These are phyloP conservation scores for Mycosphaerelloides madeirae DNA, from an alignment of 2,329 filamentous ascomycete genomes.

Conservation along the genomic window DNA sequence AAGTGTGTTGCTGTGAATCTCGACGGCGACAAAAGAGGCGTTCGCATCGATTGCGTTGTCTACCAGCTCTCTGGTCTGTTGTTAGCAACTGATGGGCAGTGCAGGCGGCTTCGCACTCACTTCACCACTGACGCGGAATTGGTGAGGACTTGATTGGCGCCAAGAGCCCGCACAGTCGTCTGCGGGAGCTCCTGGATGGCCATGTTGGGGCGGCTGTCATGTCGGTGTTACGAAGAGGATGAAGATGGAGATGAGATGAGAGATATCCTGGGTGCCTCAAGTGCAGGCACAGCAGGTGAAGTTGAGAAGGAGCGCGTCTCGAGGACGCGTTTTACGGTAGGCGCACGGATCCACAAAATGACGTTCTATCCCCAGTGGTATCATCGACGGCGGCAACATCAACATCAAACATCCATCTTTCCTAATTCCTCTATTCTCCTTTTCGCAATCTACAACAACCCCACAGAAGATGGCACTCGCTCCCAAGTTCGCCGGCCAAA, in stretches of 20 bases:
- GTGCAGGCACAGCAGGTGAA: neutral
- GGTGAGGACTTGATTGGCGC: conserved; percentile 57
- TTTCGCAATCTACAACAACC: neutral
- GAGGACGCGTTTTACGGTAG: conserved; percentile 2
- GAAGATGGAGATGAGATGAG: neutral
- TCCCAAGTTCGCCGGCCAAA: conserved; percentile 71
- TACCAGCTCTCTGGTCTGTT: conserved; percentile 53
- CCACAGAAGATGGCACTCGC: conserved; percentile 62
- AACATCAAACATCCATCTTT: neutral
- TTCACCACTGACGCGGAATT: conserved; percentile 63
- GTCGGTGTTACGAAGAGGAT: neutral
- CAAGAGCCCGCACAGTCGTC: conserved; percentile 50
- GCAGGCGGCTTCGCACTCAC: neutral
- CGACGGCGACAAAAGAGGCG: conserved; percentile 61
- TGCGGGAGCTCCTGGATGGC: conserved; percentile 41
- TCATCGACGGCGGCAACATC: neutral
- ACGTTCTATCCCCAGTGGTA: neutral
- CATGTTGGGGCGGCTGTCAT: conserved; percentile 20
- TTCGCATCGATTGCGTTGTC: conserved; percentile 72
- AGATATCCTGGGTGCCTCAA: neutral
- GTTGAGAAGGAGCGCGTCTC: conserved; percentile 4
- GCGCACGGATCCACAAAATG: neutral
- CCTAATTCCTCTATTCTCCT: no score
- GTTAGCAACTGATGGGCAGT: no score
- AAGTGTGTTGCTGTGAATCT: conserved; percentile 61